Base-by-base conservation (phyloP, 2,329 filamentous ascomycete genomes). In the Pseudogymnoascus sp. region DNA sequence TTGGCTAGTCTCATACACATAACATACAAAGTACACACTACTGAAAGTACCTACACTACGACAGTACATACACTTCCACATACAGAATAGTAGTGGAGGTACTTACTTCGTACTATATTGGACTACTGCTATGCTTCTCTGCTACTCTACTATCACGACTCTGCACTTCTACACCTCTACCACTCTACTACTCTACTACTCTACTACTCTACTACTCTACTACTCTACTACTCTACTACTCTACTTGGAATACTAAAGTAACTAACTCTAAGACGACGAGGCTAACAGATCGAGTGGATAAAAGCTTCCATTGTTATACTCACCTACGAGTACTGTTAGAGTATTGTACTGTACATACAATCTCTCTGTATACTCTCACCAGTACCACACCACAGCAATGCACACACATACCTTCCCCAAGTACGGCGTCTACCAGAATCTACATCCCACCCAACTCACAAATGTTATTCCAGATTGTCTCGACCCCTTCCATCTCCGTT, bases 251-350 rank as follows among this genome's bases (percentile, higher is more conserved):
- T 18, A 40, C 39, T 40, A 40, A n/a, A 26, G 4, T 26, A 26
- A 26, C 23, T 26, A 26, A 16, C 26, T 31, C 47, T 18, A 14
- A 31, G 6, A 12, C 4, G n/a, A 31, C 26, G 26, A 57, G 47
- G 47, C 47, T 57, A 57, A 34, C 47, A n/a, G 18, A 57, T 34
- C 26, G 47, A 57, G 26, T 57, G 47, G 47, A 57, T 57, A 34
- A 26, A 57, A 57, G 47, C 26, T 57, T 57, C 47, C 8, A 57
- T 57, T 57, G 26, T 57, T 57, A 57, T 57, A 57, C n/a, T 57
- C 47, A 34, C 12, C 14, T 18, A 57, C 47, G 47, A 34, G 47
- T 57, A 57, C 47, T 18, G 8, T 18, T 18, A 18, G 3, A 31
- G 47, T 57, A 57, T 57, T 57, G 26, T 57, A 57, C 47, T 57